Base-by-base conservation (phyloP, 1,284 basidiomycete species). In the Heliocybe sulcata region DNA sequence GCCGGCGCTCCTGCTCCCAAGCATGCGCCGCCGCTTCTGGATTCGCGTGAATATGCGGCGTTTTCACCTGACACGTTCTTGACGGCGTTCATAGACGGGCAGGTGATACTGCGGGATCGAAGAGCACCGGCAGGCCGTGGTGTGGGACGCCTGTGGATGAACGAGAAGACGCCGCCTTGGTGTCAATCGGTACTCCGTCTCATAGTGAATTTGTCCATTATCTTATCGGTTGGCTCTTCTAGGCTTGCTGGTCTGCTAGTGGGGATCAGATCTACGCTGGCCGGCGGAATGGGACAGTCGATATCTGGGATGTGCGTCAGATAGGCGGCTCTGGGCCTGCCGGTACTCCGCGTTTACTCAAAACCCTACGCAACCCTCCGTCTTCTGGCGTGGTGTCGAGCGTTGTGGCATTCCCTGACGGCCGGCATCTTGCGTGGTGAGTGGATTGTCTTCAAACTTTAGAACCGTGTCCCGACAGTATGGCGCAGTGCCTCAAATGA, bases 171-270 rank as follows among this genome's bases (percentile, higher is more conserved):
- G 10, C 93, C 94, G 22, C 95, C 95, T 0, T 98, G 95, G 95
- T 97, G 94, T 71, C 82, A 95, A 65, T 94, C 93, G 61, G 88
- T 92, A 67, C 67, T 82, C 75, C 27, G 33, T 45, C 26, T 23
- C 48, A 51, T 52, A 51, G 54, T 56, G 33, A 27, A 45, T 55
- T 38, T 26, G 48, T 53, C 51, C 14, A 14, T 26, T 26, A 25
- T 51, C 54, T 45, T 38, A 29, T 47, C 31, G 25, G 16, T n/a
- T 14, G 27, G 16, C 23, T 48, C 58, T 50, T 51, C 54, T 63
- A 96, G 93, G 93, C 93, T n/a, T 92, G 88, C 66, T 99, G 95
- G 93, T 93, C 92, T 16, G 81, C 86, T 2, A 86, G 92, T 60
- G 96, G 96, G 10, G 80, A 79, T 10, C 88, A 94, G 61, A 85